These are phyloP conservation scores for Hypericum perforatum DNA, from an alignment of 345 rosid species.

Conservation along the genomic window DNA sequence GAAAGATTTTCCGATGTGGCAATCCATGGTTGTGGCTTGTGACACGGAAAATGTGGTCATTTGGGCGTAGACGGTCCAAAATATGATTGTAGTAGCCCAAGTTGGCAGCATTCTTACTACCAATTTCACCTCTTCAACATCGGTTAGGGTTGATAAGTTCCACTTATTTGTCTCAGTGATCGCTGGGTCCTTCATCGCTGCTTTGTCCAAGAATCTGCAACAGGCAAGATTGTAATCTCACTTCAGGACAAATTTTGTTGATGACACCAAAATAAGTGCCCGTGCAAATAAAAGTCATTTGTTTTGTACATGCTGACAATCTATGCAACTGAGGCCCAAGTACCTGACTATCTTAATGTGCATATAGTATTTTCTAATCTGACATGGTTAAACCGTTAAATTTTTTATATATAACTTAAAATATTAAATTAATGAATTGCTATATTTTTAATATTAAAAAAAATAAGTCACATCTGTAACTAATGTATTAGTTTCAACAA, in stretches of 20 bases:
- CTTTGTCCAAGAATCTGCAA: conserved; percentile 74
- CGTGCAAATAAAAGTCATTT: too few relatives aligned
- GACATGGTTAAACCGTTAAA: too few relatives aligned
- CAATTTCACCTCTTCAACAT: conserved; percentile 22
- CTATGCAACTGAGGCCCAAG: too few relatives aligned
- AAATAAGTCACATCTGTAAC: too few relatives aligned
- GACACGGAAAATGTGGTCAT: conserved; percentile 22
- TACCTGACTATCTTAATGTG: too few relatives aligned
- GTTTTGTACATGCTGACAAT: not conserved
- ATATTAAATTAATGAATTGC: too few relatives aligned
- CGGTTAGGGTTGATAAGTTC: conserved; percentile 56
- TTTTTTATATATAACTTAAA: too few relatives aligned
- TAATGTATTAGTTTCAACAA: too few relatives aligned
- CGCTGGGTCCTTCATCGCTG: conserved; percentile 52
- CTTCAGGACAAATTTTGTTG: not conserved
- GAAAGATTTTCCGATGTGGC: conserved; percentile 19
- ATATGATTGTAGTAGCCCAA: conserved; percentile 22
- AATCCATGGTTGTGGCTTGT: conserved; percentile 26
- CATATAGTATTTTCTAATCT: too few relatives aligned
- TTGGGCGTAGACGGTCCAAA: conserved; percentile 22
- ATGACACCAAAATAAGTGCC: too few relatives aligned
- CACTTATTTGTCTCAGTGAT: conserved; percentile 41
- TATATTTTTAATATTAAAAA: too few relatives aligned
- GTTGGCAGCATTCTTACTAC: conserved; percentile 21
- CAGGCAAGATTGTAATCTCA: conserved; percentile 1